phyloP scores from a whole-genome alignment of 345 rosid genomes.

The Gossypium ekmanianum region DNA sequence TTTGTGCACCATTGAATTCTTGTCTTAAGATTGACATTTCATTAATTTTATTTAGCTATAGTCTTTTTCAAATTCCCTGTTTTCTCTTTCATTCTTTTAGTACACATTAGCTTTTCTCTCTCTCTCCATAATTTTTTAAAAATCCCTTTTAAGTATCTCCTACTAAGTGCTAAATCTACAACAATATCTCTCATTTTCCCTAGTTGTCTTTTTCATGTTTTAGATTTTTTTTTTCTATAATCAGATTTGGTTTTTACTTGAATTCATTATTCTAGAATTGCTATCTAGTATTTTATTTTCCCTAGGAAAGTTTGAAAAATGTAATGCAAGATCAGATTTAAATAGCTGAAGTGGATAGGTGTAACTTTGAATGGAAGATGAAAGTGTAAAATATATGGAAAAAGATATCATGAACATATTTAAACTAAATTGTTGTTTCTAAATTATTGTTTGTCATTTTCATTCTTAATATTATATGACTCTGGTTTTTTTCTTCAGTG shows the following conservation, averaged over 20 bases:
- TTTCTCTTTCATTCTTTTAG: not conserved
- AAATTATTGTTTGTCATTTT: not conserved
- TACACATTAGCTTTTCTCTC: not conserved
- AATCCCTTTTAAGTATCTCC: not conserved
- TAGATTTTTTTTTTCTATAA: not conserved
- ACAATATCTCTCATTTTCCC: not conserved
- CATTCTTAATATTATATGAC: not conserved
- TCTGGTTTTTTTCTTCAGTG: not conserved
- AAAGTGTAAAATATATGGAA: no score
- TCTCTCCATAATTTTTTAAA: not conserved
- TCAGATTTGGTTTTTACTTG: not conserved
- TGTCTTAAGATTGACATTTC: not conserved
- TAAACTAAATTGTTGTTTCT: not conserved
- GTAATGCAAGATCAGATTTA: not conserved
- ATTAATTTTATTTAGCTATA: not conserved
- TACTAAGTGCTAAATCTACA: not conserved
- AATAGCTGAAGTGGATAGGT: not conserved
- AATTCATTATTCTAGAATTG: not conserved
- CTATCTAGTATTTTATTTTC: not conserved
- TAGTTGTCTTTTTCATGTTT: not conserved
- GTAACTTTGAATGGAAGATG: no score
- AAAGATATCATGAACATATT: not conserved
- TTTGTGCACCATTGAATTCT: not conserved
- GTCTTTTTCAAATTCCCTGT: not conserved
- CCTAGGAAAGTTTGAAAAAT: not conserved